Evolutionary conservation across 352 stramenopile genomes (phyloP).

Genomic region (Stramenopiles sp.): DNA sequence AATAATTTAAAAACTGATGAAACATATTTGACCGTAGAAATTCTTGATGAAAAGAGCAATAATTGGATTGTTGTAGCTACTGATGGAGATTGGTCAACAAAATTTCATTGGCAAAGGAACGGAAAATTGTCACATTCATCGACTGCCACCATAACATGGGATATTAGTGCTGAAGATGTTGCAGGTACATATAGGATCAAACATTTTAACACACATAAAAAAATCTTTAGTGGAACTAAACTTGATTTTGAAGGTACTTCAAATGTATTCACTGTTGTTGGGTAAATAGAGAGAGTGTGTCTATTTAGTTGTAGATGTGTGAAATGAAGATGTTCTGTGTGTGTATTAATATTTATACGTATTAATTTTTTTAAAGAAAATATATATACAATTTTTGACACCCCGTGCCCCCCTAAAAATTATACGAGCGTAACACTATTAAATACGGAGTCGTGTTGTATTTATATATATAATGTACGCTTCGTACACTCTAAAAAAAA

Average conservation of each 20-base stretch:
- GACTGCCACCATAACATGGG: constrained; percentile 21
- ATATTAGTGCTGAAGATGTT: constrained; percentile 14
- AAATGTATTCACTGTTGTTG: background rate
- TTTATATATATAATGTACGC: background rate
- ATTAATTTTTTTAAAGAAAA: too few relatives aligned
- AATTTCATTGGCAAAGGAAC: constrained; percentile 42
- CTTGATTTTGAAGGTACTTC: background rate
- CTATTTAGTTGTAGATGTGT: background rate
- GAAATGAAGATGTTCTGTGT: background rate
- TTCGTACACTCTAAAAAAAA: background rate
- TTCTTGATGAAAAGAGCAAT: constrained; percentile 27
- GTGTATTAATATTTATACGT: background rate
- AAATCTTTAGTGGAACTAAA: background rate
- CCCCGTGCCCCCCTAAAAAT: too few relatives aligned
- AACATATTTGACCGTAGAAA: constrained; percentile 49
- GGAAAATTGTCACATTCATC: constrained; percentile 21
- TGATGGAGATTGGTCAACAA: constrained; percentile 43
- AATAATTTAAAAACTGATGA: constrained; percentile 47
- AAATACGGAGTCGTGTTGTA: too few relatives aligned
- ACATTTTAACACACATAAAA: constrained; percentile 21
- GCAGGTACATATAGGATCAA: constrained; percentile 23
- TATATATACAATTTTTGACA: too few relatives aligned
- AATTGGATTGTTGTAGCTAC: constrained; percentile 46
- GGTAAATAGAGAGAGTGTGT: too few relatives aligned
- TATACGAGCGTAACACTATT: too few relatives aligned